phyloP scores from a whole-genome alignment of 106 monocot genomes.

The Amphibolis antarctica region DNA sequence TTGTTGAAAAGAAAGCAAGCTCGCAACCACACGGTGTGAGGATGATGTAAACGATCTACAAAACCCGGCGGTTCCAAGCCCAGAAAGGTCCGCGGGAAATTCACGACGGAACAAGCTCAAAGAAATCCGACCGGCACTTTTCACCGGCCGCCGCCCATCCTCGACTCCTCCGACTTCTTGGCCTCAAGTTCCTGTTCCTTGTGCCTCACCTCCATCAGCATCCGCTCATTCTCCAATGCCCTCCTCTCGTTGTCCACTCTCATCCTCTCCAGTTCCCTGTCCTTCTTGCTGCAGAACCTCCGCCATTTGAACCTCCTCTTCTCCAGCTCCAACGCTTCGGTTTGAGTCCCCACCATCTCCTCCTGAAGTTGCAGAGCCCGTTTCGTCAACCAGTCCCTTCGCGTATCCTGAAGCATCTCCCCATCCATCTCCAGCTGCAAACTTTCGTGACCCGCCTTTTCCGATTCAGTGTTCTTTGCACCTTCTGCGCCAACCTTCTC shows the following conservation, averaged over 20 bases:
- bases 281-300: constrained; percentile 61
- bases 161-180: neutral
- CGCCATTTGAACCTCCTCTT: constrained; percentile 52
- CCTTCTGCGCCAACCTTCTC: neutral
- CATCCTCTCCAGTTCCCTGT: constrained; percentile 53
- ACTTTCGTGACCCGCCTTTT: neutral
- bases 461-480: neutral
- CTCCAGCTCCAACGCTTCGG: constrained; percentile 39
- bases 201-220: constrained; percentile 31
- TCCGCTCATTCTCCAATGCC: constrained; percentile 45
- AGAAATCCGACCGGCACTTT: neutral
- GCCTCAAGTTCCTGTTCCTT: constrained; percentile 41
- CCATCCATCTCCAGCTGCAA: constrained; percentile 26
- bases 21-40: no score
- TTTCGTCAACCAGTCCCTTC: constrained; percentile 24
- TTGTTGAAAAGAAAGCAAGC: no score
- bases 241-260: constrained; percentile 43
- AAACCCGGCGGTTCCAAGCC: no score
- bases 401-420: constrained; percentile 15
- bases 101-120: no score
- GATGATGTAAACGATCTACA: no score
- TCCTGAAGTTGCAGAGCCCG: constrained; percentile 27
- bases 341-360: constrained; percentile 30
- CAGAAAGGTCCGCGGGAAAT: no score
- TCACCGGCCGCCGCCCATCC: neutral